A percentile compares a stretch with the other conserved stretches of the same genome.
Evolutionary conservation across 2,329 filamentous ascomycete genomes (phyloP).

Genomic region (Cercospora zeae-maydis): DNA sequence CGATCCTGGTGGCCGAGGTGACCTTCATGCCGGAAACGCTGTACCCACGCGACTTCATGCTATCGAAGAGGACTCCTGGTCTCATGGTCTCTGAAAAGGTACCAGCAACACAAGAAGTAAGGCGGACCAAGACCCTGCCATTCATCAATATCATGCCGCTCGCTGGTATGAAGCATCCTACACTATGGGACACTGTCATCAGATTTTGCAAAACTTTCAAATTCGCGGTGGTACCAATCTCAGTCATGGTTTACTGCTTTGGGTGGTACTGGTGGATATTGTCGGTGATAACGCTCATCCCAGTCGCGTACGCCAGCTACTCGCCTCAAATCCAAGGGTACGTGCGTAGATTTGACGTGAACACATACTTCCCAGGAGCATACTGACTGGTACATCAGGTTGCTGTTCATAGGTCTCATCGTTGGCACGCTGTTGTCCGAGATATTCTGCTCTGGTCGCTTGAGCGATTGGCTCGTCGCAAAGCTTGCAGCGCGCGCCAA

Average conservation of each 20-base stretch:
- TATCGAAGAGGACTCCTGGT: not conserved
- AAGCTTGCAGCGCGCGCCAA: constrained; percentile 17
- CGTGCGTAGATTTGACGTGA: not conserved
- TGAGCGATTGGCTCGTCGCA: constrained; percentile 23
- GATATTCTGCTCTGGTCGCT: constrained; percentile 17
- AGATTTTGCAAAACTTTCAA: constrained; percentile 20
- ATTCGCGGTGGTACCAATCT: constrained; percentile 19
- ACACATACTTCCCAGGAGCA: not conserved
- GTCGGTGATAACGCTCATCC: constrained; percentile 18
- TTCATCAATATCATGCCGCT: constrained; percentile 17
- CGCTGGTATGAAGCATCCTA: constrained; percentile 21
- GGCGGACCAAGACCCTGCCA: constrained; percentile 16
- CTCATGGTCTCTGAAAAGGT: constrained; percentile 9
- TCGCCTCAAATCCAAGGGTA: constrained; percentile 22
- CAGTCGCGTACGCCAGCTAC: constrained; percentile 20
- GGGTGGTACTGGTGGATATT: constrained; percentile 24
- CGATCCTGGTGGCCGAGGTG: constrained; percentile 18
- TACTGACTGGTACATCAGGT: constrained; percentile 3
- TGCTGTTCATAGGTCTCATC: constrained; percentile 22
- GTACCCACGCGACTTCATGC: constrained; percentile 21
- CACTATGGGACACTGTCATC: constrained; percentile 18
- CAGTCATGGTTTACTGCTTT: constrained; percentile 17
- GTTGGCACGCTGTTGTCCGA: constrained; percentile 22
- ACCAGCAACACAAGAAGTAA: not conserved
- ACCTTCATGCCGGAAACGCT: constrained; percentile 20